Percentiles rank a stretch among this genome's conserved stretches.
phyloP scores from a whole-genome alignment of 305 asterid species.

The Plantago lanceolata region DNA sequence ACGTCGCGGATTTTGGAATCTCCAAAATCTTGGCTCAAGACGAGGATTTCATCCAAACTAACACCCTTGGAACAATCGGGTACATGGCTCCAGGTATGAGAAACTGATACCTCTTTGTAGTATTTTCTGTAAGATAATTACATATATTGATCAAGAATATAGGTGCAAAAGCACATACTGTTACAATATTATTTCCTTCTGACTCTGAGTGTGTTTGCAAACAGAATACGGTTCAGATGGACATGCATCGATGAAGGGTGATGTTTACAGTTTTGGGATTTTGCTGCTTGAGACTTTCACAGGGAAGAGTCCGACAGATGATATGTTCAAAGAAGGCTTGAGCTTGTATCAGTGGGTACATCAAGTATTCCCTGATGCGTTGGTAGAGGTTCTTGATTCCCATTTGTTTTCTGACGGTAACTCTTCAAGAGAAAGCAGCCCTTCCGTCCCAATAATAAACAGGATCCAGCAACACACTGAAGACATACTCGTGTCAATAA shows the following conservation, averaged over 20 bases:
- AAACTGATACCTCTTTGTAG: too few species aligned
- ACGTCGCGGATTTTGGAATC: too few species aligned
- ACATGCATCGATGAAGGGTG: too few species aligned
- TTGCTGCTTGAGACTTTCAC: conserved; percentile 41
- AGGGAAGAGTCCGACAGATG: conserved; percentile 40
- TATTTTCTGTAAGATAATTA: conserved; percentile 22
- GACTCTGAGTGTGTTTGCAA: conserved; percentile 6
- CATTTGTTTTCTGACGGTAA: conserved; percentile 16
- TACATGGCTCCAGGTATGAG: too few species aligned
- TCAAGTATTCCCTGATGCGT: conserved; percentile 31
- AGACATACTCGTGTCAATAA: too few species aligned
- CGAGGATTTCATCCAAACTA: too few species aligned
- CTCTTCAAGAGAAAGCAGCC: neutral
- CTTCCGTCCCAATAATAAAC: neutral
- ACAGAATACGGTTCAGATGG: conserved; percentile 40
- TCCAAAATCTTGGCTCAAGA: too few species aligned
- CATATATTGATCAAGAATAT: conserved; percentile 28
- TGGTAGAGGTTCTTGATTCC: conserved; percentile 30
- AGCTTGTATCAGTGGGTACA: too few species aligned
- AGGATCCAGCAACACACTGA: conserved; percentile 3
- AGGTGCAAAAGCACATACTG: too few species aligned
- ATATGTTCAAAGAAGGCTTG: too few species aligned
- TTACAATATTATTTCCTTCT: too few species aligned
- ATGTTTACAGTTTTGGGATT: conserved; percentile 43
- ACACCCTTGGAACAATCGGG: too few species aligned